Base-by-base conservation (phyloP, 2,329 filamentous ascomycete genomes). In the Dothideomycetidae sp. region DNA sequence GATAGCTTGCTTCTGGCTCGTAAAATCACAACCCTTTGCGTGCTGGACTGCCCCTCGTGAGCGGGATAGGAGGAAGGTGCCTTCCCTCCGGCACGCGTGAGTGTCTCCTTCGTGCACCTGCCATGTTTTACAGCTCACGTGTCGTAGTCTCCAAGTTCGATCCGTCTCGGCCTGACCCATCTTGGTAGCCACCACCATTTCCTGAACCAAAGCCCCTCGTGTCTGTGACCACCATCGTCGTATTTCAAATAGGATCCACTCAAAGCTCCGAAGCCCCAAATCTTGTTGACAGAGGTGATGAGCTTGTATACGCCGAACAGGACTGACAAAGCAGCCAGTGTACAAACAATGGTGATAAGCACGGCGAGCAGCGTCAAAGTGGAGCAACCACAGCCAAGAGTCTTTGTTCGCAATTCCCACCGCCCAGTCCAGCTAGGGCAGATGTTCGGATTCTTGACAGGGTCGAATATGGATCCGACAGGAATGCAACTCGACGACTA, bases 311-410 rank as follows among this genome's bases (percentile, higher is more conserved):
- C 15, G 3, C 45, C 50, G 23, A 55, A 58, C 10, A 64, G 41
- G 1, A 62, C 41, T 1, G 58, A 5, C 1, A 63, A 42, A 2
- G 54, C 60, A 10, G 54, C 53, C 3, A 65, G 42, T 0, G 62
- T 64, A 17, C 51, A 54, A 23, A 62, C 52, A 30, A 65, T 55
- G 2, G 63, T 62, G 5, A 62, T 53, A 12, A 64, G 45, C 3
- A 60, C 52, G 26, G 59, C 60, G 21, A 66, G 48, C 16, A 64
- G 55, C 0, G 62, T 65, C 5, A 60, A 61, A 5, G 62, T 65
- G 0, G 62, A 65, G 33, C 62, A 62, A 36, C 59, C 55, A 42
- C 63, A 66, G 13, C 63, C 63, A 1, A 66, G 46, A 4, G 60
- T 52, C 12, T 50, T 48, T 7, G 62, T 66, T 2, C 63, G 55